Conservation (phyloP, 1,139 yeast species). For the Lodderomyces parapsilosis region DNA sequence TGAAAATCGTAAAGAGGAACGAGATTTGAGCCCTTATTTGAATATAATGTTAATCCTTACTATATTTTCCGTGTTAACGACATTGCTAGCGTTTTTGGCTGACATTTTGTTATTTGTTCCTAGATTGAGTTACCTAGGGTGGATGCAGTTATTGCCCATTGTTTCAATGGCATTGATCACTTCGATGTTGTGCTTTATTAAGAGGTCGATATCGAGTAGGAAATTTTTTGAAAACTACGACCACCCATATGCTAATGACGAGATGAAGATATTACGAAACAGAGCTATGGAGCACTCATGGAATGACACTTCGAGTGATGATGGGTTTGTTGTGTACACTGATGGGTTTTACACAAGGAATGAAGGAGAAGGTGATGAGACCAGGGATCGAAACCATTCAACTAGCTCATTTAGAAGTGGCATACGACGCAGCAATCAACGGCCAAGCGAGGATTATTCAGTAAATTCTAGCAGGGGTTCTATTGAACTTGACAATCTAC, state of each 20-base stretch:
- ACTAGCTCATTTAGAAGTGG: constrained; percentile 1
- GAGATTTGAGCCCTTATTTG: constrained; percentile 29
- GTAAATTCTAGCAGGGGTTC: constrained; percentile 5
- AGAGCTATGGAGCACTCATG: constrained; percentile 15
- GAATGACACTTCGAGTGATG: constrained; percentile 40
- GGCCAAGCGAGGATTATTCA: constrained; percentile 3
- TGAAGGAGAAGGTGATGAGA: constrained; percentile 12
- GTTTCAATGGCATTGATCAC: constrained; percentile 35
- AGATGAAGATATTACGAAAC: constrained; percentile 31
- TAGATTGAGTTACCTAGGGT: constrained; percentile 40
- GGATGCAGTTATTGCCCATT: constrained; percentile 45
- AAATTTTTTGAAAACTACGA: constrained; percentile 33
- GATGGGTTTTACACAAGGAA: constrained; percentile 38
- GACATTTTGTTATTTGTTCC: constrained; percentile 44
- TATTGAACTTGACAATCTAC: constrained; percentile 11
- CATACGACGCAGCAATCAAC: constrained; percentile 2
- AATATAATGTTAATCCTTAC: constrained; percentile 35
- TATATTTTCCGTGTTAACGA: constrained; percentile 35
- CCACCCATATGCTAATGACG: constrained; percentile 31
- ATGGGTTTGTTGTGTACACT: constrained; percentile 46
- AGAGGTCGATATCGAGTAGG: constrained; percentile 38
- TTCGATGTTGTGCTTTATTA: constrained; percentile 40
- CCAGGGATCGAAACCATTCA: not conserved
- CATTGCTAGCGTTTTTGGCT: constrained; percentile 40
- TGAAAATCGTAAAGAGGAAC: constrained; percentile 7